Base-by-base conservation (phyloP, 2,329 filamentous ascomycete genomes). In the Trichocomaceae sp. region DNA sequence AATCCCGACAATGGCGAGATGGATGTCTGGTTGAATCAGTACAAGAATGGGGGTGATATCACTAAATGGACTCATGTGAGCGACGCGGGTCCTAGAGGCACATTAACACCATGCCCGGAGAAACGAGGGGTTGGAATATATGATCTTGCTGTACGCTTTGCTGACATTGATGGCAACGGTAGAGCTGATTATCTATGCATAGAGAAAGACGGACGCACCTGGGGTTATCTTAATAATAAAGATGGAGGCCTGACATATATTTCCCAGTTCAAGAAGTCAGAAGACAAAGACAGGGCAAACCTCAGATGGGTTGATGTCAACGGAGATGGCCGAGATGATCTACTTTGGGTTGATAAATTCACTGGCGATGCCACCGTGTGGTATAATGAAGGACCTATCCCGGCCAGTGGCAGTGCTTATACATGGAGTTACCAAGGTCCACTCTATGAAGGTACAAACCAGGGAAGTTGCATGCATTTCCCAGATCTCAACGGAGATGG, bases 221-320 rank as follows among this genome's bases (percentile, higher is more conserved):
- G 52, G 3, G 68, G 62, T 20, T 68, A 26, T 19, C 35, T 66
- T 7, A 60, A 71, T 46, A 57, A 62, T 22, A 51, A 51, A 1
- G 37, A 57, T 37, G 57, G 55, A 9, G 17, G 19, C 29, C 20
- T 49, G 47, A 19, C n/a, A 22, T 49, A 59, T 53, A 59, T 62
- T 12, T 61, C 53, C n/a, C 66, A 69, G 60, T 58, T 70, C 54
- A 71, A 69, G 57, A 58, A 58, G 47, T 50, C 59, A 12, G 61
- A 64, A 39, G 60, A 50, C 23, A 61, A 60, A 12, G 71, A 73
- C 47, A 66, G 71, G 1, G 69, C 71, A 12, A 70, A 73, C 17
- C 17, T 71, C 10, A 64, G 66, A 8, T 76, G 61, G 37, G 68
- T 66, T 3, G 74, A 75, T 58, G 66, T 74, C 20, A 69, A 75